A percentile compares a stretch with the other conserved stretches of the same genome.
phyloP scores from a whole-genome alignment of 2,329 filamentous ascomycete species.

The Cryphonectria naterciae region DNA sequence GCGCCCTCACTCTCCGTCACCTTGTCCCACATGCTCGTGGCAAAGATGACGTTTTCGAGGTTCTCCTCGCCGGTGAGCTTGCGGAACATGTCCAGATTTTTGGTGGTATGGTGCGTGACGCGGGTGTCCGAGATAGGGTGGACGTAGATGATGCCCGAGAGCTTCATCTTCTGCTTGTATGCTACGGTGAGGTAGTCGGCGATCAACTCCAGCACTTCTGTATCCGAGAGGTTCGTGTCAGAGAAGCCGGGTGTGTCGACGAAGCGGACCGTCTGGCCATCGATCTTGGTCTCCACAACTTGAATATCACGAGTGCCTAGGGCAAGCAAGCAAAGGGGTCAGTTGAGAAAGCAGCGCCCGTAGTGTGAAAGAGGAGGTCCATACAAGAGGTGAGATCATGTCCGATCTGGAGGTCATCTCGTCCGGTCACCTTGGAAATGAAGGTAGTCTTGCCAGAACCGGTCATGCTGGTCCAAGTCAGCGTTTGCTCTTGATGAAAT shows the following conservation, averaged over 20 bases:
- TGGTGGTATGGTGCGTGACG: slow-evolving; percentile 43
- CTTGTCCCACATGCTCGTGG: slow-evolving; percentile 48
- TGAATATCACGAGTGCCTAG: slow-evolving; percentile 39
- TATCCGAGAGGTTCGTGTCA: slow-evolving; percentile 47
- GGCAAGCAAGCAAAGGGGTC: not conserved
- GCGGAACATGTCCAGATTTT: slow-evolving; percentile 49
- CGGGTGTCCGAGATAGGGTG: slow-evolving; percentile 49
- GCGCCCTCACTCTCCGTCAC: slow-evolving; percentile 36
- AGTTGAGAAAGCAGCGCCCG: not conserved
- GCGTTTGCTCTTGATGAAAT: not conserved
- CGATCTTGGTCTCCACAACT: slow-evolving; percentile 36
- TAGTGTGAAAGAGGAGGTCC: not conserved
- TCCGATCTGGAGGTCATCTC: slow-evolving; percentile 38
- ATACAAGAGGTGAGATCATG: slow-evolving; percentile 41
- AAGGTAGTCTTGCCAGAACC: slow-evolving; percentile 45
- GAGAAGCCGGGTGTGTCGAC: slow-evolving; percentile 55
- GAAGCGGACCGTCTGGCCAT: slow-evolving; percentile 37
- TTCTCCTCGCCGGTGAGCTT: slow-evolving; percentile 47
- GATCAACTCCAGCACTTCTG: slow-evolving; percentile 49
- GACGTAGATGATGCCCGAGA: slow-evolving; percentile 51
- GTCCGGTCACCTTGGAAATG: slow-evolving; percentile 41
- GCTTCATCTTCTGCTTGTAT: slow-evolving; percentile 39
- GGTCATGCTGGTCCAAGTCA: slow-evolving; percentile 37
- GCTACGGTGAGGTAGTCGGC: slow-evolving; percentile 42
- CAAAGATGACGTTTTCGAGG: slow-evolving; percentile 46